Conservation (phyloP, 2,329 filamentous ascomycete species). For the Xylaria arbuscula region DNA sequence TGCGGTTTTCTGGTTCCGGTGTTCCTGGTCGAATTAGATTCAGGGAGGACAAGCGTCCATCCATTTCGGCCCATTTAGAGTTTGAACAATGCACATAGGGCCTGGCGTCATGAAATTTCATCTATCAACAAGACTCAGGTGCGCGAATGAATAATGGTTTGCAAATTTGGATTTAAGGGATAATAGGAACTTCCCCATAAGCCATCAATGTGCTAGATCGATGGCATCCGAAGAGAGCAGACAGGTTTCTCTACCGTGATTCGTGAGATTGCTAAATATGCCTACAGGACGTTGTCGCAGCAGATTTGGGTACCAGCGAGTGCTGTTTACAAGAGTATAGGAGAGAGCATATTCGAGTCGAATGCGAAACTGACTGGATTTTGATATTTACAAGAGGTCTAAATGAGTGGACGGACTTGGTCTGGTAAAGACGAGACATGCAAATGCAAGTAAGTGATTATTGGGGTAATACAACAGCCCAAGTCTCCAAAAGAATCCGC, state of each 20-base stretch:
- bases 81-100: constrained; percentile 19
- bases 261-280: neutral
- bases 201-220: neutral
- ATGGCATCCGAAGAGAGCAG: neutral
- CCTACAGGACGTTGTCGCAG: neutral
- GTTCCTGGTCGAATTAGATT: neutral
- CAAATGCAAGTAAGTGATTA: constrained; percentile 5
- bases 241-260: no score
- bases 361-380: neutral
- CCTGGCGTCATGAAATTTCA: constrained; percentile 19
- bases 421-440: neutral
- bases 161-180: neutral
- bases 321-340: neutral
- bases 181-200: neutral
- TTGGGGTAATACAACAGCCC: constrained; percentile 5
- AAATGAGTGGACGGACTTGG: constrained; percentile 13
- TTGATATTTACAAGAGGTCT: constrained; percentile 10
- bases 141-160: constrained; percentile 7
- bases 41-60: neutral
- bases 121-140: neutral
- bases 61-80: neutral
- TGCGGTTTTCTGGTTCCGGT: neutral
- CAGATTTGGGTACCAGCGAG: neutral
- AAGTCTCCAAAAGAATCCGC: neutral
- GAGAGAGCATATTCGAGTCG: neutral